Evolutionary conservation across 208 protist genomes (phyloP), one percentile per base, ranked within the genome.

Genomic region (Trichomonas vaginalis): DNA sequence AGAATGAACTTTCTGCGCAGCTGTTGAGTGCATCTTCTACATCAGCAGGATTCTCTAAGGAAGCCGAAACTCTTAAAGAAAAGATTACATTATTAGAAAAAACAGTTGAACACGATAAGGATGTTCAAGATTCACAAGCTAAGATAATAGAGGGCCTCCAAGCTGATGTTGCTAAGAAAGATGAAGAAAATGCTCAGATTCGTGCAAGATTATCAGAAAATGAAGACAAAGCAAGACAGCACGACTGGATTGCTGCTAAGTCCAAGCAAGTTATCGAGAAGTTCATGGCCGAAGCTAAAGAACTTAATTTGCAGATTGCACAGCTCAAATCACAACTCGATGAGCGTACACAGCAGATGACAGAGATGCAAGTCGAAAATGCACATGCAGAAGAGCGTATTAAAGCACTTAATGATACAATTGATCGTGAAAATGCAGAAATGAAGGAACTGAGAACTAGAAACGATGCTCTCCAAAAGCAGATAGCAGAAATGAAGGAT

Each of bases 161-260:
- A 32, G n/a, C 42, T 39, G 37, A 35, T 9, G 6, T 51, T 39
- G 46, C 42, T 39, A 45, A 48, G n/a, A 92, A 92, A 51, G 86
- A 92, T 12, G 45, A 35, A 92, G 21, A 45, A 92, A 48, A 48
- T 56, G 1, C 15, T 21, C 6, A 46, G n/a, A 35, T 48, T 39
- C 42, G 46, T 39, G n/a, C 42, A 92, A 23, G n/a, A 51, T 27
- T 92, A 17, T n/a, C 42, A 49, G 86, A 92, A 92, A 27, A 45
- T 17, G 46, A 92, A 27, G 17, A 92, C 15, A 48, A 39, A n/a
- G 86, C 86, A 39, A 1, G 17, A 39, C 40, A 92, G 46, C 23
- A 45, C 8, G 86, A 92, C 51, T 92, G 86, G 86, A 92, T 92
- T 39, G 86, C 86, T 39, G 86, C 42, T n/a, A 92, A 92, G n/a